A percentile compares a stretch with the other conserved stretches of the same genome.
phyloP scores from a whole-genome alignment of 495 filamentous ascomycete species.

The Podospora conica region DNA sequence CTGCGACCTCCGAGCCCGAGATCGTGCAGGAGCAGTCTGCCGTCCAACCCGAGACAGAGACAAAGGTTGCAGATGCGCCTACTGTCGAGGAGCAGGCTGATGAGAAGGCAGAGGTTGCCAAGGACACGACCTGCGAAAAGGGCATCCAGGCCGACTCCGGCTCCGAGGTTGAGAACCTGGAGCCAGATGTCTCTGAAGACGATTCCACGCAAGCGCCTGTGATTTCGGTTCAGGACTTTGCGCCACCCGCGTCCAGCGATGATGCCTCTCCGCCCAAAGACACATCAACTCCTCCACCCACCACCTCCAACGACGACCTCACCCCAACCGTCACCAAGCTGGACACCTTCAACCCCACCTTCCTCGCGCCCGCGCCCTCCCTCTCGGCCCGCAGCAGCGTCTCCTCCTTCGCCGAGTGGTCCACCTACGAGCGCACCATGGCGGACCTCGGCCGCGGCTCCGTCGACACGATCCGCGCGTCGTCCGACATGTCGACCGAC shows the following conservation, averaged over 20 bases:
- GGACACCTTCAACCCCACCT: neutral
- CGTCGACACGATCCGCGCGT: conserved; percentile 19
- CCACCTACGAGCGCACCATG: neutral
- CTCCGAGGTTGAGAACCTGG: conserved; percentile 1
- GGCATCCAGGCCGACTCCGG: neutral
- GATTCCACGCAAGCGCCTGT: neutral
- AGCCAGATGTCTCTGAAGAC: neutral
- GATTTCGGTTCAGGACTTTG: conserved; percentile 7
- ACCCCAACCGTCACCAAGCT: neutral
- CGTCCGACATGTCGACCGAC: neutral
- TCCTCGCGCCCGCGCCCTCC: neutral
- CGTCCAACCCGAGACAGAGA: neutral
- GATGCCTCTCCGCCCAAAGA: neutral
- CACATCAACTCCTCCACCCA: neutral
- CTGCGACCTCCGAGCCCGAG: neutral
- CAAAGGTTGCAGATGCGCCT: neutral
- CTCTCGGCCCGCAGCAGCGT: neutral
- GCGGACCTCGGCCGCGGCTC: conserved; percentile 11
- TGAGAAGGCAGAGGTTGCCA: neutral
- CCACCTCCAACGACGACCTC: neutral
- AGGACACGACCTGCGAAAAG: neutral
- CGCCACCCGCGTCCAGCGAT: neutral
- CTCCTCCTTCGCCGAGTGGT: conserved; percentile 1
- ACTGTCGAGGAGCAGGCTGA: neutral
- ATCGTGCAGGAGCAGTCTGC: neutral